Conservation (phyloP, 805 yeast genomes). For the Henningerozyma blattae region DNA sequence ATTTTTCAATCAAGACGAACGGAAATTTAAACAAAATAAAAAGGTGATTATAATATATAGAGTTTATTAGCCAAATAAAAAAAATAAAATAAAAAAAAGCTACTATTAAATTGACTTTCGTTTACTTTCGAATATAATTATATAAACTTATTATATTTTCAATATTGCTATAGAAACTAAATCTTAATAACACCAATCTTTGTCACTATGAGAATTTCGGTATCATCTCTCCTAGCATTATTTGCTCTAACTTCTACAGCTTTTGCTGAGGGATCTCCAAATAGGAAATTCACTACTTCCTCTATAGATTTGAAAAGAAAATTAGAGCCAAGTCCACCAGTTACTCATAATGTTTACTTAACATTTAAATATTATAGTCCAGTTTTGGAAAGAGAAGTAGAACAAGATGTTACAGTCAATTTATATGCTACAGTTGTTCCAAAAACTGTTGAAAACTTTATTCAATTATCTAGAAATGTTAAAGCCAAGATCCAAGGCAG, state of each 20-base stretch:
- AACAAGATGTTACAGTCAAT: constrained; percentile 36
- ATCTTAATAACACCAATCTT: background rate
- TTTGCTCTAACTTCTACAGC: background rate
- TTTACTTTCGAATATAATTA: no score
- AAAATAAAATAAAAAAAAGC: no score
- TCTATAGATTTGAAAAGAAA: constrained; percentile 7
- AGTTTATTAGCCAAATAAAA: no score
- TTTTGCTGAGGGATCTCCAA: background rate
- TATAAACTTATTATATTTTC: no score
- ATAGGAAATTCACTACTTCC: constrained; percentile 1
- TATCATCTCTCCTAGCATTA: background rate
- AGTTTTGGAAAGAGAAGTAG: constrained; percentile 6
- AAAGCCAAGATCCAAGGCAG: constrained; percentile 23
- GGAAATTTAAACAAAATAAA: no score
- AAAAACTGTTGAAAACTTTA: constrained; percentile 49
- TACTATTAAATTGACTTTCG: no score
- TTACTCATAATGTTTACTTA: constrained; percentile 16
- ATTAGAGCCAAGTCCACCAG: constrained; percentile 24
- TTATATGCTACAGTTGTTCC: constrained; percentile 58
- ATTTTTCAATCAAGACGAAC: no score
- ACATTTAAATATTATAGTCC: constrained; percentile 18
- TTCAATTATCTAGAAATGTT: constrained; percentile 35
- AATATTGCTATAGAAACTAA: background rate
- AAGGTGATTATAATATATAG: no score
- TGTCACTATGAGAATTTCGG: background rate